A percentile compares a stretch with the other conserved stretches of the same genome.
Evolutionary conservation across 768 basidiomycete species (phyloP).

Genomic region (Suillus subalutaceus): DNA sequence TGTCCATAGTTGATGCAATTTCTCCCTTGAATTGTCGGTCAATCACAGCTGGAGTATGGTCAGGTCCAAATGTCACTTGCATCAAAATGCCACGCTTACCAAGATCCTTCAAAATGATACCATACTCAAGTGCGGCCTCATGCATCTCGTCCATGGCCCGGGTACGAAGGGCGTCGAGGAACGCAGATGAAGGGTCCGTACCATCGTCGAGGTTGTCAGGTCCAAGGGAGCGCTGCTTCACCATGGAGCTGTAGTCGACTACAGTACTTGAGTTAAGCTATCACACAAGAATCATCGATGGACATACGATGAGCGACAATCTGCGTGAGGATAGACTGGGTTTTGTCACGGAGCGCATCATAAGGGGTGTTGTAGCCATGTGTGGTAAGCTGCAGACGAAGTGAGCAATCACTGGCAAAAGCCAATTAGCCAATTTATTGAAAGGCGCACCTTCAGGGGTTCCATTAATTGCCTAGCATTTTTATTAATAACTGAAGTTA

Average conservation of each 20-base stretch:
- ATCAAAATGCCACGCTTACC: slow-evolving; percentile 40
- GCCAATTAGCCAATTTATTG: not conserved
- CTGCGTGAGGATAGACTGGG: slow-evolving; percentile 85
- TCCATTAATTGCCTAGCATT: slow-evolving; percentile 48
- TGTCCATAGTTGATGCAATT: slow-evolving; percentile 84
- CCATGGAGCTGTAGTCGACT: slow-evolving; percentile 64
- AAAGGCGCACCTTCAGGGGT: slow-evolving; percentile 45
- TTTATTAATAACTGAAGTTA: not conserved
- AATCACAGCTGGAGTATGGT: slow-evolving; percentile 66
- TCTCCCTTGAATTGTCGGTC: slow-evolving; percentile 90
- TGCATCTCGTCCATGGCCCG: slow-evolving; percentile 89
- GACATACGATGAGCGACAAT: slow-evolving; percentile 77
- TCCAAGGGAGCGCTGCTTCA: slow-evolving; percentile 79
- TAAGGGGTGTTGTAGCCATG: slow-evolving; percentile 88
- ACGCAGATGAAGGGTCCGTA: slow-evolving; percentile 69
- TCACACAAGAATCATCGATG: slow-evolving; percentile 34
- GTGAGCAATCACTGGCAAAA: slow-evolving; percentile 42
- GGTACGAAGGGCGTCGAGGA: slow-evolving; percentile 79
- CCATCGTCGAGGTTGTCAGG: slow-evolving; percentile 76
- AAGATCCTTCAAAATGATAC: slow-evolving; percentile 80
- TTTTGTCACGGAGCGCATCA: slow-evolving; percentile 78
- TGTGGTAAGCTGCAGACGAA: slow-evolving; percentile 61
- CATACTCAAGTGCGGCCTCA: slow-evolving; percentile 79
- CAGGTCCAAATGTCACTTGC: slow-evolving; percentile 11
- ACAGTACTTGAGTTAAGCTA: slow-evolving; percentile 11